Conservation (phyloP, 768 basidiomycete species). For the Russula sp. region DNA sequence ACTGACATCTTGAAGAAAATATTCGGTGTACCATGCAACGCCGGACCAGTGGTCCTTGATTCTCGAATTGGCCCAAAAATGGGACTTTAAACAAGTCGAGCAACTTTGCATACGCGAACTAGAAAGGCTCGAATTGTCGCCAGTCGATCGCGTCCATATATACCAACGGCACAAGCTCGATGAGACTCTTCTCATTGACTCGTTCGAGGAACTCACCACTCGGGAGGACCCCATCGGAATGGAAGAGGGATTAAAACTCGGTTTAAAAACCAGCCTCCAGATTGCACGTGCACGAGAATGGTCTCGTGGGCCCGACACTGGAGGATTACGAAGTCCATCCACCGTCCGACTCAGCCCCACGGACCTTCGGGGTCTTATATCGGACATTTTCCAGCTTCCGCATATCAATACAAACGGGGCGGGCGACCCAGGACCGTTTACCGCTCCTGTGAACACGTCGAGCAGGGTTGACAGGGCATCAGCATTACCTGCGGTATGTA, state of each 20-base stretch:
- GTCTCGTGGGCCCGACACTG: constrained; percentile 22
- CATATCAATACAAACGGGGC: neutral
- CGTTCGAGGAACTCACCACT: constrained; percentile 40
- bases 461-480: constrained; percentile 16
- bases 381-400: constrained; percentile 17
- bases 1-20: constrained; percentile 33
- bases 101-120: constrained; percentile 42
- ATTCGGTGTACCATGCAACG: constrained; percentile 42
- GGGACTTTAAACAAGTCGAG: constrained; percentile 44
- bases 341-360: constrained; percentile 7
- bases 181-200: constrained; percentile 38
- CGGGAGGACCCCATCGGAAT: constrained; percentile 39
- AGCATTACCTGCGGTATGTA: constrained; percentile 12
- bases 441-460: constrained; percentile 4
- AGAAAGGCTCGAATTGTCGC: constrained; percentile 38
- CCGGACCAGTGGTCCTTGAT: constrained; percentile 45
- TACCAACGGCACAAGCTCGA: constrained; percentile 41
- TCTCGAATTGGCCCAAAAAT: constrained; percentile 41
- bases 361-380: constrained; percentile 8
- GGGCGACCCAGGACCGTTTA: neutral
- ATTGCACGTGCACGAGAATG: constrained; percentile 43
- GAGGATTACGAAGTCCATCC: constrained; percentile 7
- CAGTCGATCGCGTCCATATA: constrained; percentile 41
- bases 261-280: constrained; percentile 40
- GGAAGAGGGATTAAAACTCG: constrained; percentile 45